Conservation (phyloP, 179 eudicot genomes). For the Beta macrorhiza region DNA sequence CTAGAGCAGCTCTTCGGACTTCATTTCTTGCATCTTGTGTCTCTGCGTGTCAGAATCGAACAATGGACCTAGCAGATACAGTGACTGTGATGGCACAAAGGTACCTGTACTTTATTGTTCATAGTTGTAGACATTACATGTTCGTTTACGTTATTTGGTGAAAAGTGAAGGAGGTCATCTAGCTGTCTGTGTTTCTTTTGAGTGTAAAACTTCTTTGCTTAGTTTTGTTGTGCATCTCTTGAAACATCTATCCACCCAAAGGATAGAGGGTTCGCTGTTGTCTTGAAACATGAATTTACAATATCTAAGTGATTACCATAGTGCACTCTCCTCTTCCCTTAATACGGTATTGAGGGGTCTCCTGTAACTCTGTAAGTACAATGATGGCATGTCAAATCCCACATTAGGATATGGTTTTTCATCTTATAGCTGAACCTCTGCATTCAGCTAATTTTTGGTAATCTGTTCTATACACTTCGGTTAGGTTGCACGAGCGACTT, state of each 20-base stretch:
- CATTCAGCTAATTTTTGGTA: slow-evolving; percentile 11
- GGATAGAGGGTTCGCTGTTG: background rate
- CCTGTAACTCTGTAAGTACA: background rate
- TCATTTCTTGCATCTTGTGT: slow-evolving; percentile 97
- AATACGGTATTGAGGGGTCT: background rate
- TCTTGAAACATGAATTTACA: background rate
- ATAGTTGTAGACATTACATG: background rate
- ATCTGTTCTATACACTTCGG: background rate
- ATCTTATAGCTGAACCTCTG: slow-evolving; percentile 4
- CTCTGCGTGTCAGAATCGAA: slow-evolving; percentile 93
- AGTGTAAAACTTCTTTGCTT: background rate
- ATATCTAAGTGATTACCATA: background rate
- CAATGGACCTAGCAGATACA: slow-evolving; percentile 87
- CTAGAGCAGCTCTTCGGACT: slow-evolving; percentile 93
- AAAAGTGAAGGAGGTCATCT: background rate
- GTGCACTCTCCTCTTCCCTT: background rate
- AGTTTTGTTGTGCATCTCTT: background rate
- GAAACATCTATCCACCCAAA: background rate
- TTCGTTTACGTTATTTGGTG: background rate
- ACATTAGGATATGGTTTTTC: slow-evolving; percentile 2
- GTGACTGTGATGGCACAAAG: slow-evolving; percentile 92
- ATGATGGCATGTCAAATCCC: background rate
- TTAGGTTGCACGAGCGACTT: slow-evolving; percentile 89
- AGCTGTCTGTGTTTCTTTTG: background rate
- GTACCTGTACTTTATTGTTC: slow-evolving; percentile 32